Base-by-base conservation (phyloP, 2,329 filamentous ascomycete species). In the Hypoxylon rubiginosum region DNA sequence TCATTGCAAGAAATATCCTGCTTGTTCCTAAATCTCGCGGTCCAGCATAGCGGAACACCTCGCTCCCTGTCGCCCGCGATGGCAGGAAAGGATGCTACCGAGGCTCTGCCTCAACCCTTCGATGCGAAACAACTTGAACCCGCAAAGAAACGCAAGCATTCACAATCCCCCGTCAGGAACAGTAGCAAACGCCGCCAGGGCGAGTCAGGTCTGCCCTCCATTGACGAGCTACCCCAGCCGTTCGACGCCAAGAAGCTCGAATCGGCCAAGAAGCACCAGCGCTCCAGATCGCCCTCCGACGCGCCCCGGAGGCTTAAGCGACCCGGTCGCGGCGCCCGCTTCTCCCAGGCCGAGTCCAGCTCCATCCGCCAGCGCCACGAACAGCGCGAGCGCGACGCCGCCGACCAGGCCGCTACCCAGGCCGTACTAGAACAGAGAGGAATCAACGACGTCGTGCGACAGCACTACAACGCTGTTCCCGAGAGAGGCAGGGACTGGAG, bases 401-500 rank as follows among this genome's bases (percentile, higher is more conserved):
- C 76, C 6, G 77, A 78, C 13, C 78, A 78, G 7, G 77, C 78
- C 15, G 77, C 78, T 4, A 77, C 76, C 0, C 78, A 81, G 58
- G 75, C 79, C 10, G 79, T 80, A 54, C 79, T 82, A 46, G 79
- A 80, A 46, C 81, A 83, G 34, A 82, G 90, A 53, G 90, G 90
- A 46, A 89, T 93, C 45, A 90, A 94, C 73, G 93, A 98, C 75
- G 90, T 97, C 7, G 96, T 98, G 52, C 89, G 91, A 54, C 91
- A 97, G 71, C 95, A 97, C 80, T 99, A 99, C 85, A 99, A 99
- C 80, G 91, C 92, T 39, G 95, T 98, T 0, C 95, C 95, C 0
- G 92, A 99, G 82, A 89, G 94, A 30, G 96, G 96, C 11, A 89
- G 95, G 58, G 94, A 97, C 75, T 99, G 96, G 95, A 89, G 96